A percentile compares a stretch with the other conserved stretches of the same genome.
phyloP scores from a whole-genome alignment of 495 filamentous ascomycete genomes.

The Hapsidospora chrysogenum region DNA sequence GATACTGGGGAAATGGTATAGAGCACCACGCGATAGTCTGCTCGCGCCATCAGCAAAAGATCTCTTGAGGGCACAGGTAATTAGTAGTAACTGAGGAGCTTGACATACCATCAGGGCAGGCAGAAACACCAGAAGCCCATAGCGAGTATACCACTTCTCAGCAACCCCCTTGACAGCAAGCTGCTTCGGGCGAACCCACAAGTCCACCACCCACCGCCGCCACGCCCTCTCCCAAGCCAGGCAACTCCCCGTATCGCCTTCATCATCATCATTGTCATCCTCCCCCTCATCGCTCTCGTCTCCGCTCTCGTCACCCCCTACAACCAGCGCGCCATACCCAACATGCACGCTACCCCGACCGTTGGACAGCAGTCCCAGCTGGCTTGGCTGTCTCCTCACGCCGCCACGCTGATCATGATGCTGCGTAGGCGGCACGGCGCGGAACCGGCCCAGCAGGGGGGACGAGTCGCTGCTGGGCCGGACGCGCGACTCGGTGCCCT shows the following conservation, averaged over 20 bases:
- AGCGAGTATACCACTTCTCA: conserved; percentile 39
- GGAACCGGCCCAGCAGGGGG: conserved; percentile 41
- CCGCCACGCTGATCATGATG: too few species aligned
- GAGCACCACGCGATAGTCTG: conserved; percentile 37
- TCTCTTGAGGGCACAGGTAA: neutral
- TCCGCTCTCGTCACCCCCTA: too few species aligned
- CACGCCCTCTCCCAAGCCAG: conserved; percentile 12
- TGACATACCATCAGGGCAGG: conserved; percentile 38
- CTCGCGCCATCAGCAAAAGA: conserved; percentile 4
- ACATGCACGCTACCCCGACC: conserved; percentile 30
- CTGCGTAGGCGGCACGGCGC: conserved; percentile 30
- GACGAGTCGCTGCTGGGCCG: conserved; percentile 22
- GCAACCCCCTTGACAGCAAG: conserved; percentile 33
- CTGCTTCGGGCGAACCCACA: conserved; percentile 38
- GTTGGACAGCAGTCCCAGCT: conserved; percentile 14
- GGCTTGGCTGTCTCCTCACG: conserved; percentile 5
- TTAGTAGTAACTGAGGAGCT: neutral
- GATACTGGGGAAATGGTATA: conserved; percentile 45
- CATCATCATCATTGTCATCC: conserved; percentile 8
- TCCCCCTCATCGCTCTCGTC: conserved; percentile 10
- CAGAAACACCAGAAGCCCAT: conserved; percentile 34
- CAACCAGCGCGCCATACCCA: conserved; percentile 27
- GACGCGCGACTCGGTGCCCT: conserved; percentile 32
- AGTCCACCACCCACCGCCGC: conserved; percentile 27
- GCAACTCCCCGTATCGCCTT: conserved; percentile 16